Conservation (phyloP, 2,329 filamentous ascomycete species). For the Xylariaceae sp. region DNA sequence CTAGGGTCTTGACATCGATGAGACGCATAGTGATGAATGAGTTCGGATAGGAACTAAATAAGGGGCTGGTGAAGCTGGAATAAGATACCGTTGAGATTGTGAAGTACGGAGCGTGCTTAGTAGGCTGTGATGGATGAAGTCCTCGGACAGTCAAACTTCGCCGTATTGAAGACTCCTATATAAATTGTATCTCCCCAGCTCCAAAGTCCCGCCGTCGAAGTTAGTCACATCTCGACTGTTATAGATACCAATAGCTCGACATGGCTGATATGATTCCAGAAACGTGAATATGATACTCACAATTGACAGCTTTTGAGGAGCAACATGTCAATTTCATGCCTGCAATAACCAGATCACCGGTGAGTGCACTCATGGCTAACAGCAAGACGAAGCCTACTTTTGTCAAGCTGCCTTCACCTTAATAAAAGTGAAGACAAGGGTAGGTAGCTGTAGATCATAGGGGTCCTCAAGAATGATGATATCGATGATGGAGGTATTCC, state of each 20-base stretch:
- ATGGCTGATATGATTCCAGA: not conserved
- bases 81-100: not conserved
- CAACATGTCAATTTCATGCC: too few relatives aligned
- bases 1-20: slow-evolving; percentile 44
- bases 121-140: not conserved
- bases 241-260: not conserved
- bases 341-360: too few relatives aligned
- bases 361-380: too few relatives aligned
- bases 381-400: too few relatives aligned
- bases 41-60: not conserved
- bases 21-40: slow-evolving; percentile 43
- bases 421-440: too few relatives aligned
- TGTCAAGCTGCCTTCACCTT: too few relatives aligned
- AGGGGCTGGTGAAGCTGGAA: not conserved
- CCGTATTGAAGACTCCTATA: not conserved
- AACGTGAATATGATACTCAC: not conserved
- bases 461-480: too few relatives aligned
- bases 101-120: not conserved
- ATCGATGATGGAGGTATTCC: too few relatives aligned
- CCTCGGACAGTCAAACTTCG: not conserved
- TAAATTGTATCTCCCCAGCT: not conserved
- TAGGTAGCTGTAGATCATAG: too few relatives aligned
- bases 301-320: not conserved
- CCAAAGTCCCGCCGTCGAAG: not conserved
- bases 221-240: not conserved